Percentiles rank a stretch among this genome's conserved stretches.
Conservation (phyloP, 2,329 filamentous ascomycete genomes). For the Magnaporthiopsis incrustans region DNA sequence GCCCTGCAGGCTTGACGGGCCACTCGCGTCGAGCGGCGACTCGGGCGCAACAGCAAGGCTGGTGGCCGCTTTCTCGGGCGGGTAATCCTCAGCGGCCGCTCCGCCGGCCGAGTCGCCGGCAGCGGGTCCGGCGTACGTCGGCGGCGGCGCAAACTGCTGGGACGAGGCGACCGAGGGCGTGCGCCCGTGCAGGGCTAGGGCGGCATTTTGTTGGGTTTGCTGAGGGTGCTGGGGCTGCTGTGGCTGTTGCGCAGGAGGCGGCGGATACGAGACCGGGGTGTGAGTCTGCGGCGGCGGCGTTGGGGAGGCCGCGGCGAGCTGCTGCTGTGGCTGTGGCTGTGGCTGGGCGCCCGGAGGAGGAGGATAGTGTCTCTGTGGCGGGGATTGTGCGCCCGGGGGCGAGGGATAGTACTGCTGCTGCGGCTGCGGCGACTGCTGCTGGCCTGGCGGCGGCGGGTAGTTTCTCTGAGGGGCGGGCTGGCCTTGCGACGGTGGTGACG, state of each 20-base stretch:
- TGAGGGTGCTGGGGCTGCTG: slow-evolving; percentile 18
- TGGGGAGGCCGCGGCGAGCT: slow-evolving; percentile 19
- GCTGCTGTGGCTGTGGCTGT: slow-evolving; percentile 27
- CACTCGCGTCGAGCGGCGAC: slow-evolving; percentile 20
- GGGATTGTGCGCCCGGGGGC: slow-evolving; percentile 4
- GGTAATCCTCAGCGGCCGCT: slow-evolving; percentile 13
- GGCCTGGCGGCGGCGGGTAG: slow-evolving; percentile 27
- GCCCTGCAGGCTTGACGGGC: slow-evolving; percentile 25
- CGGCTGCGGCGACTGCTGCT: slow-evolving; percentile 14
- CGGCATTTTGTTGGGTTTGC: slow-evolving; percentile 17
- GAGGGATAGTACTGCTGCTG: slow-evolving; percentile 7
- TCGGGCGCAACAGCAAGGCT: slow-evolving; percentile 3
- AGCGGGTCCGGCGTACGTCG: slow-evolving; percentile 21
- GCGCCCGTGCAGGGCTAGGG: slow-evolving; percentile 29
- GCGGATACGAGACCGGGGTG: slow-evolving; percentile 22
- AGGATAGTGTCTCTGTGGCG: neutral
- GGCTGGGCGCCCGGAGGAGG: slow-evolving; percentile 3
- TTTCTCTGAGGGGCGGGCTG: slow-evolving; percentile 19
- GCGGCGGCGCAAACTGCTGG: slow-evolving; percentile 22
- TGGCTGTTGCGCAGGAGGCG: slow-evolving; percentile 20
- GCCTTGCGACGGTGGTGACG: slow-evolving; percentile 20
- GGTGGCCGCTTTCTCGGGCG: slow-evolving; percentile 22
- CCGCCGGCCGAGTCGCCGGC: neutral
- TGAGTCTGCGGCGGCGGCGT: slow-evolving; percentile 22
- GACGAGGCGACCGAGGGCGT: slow-evolving; percentile 20